Conservation (phyloP, 2,329 filamentous ascomycete species). For the Colletotrichum sp. region DNA sequence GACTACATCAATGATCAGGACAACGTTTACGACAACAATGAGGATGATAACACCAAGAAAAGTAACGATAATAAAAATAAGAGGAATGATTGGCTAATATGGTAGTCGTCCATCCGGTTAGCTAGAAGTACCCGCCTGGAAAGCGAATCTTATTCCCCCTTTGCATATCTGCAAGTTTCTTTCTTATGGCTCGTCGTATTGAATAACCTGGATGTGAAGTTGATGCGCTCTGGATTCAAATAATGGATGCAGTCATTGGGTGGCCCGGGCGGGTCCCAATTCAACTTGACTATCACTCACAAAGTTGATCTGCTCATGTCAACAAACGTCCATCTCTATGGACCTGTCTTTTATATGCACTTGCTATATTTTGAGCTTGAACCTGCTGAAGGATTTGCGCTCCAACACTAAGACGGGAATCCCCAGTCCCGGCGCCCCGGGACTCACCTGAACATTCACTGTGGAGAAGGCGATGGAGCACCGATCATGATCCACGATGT, state of each 20-base stretch:
- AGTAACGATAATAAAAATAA: too few species aligned
- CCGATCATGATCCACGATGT: neutral
- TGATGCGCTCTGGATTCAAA: neutral
- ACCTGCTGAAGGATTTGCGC: neutral
- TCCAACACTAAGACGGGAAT: neutral
- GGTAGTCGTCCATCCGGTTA: too few species aligned
- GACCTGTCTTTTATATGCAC: neutral
- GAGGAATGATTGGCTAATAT: too few species aligned
- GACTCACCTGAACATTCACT: neutral
- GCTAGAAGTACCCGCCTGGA: too few species aligned
- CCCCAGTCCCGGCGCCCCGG: neutral
- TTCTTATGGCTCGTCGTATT: too few species aligned
- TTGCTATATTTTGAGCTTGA: neutral
- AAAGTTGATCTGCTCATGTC: neutral
- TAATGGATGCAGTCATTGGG: neutral
- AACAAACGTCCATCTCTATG: neutral
- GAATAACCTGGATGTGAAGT: neutral
- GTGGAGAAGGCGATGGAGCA: neutral
- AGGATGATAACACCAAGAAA: too few species aligned
- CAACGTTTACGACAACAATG: too few species aligned
- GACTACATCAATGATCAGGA: too few species aligned
- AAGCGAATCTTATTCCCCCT: too few species aligned
- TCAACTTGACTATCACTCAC: neutral
- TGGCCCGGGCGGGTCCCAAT: neutral
- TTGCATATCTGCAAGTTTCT: neutral